Evolutionary conservation across 2,329 filamentous ascomycete species (phyloP), one percentile per base, ranked within the genome.

Genomic region (Sporothrix mexicana): DNA sequence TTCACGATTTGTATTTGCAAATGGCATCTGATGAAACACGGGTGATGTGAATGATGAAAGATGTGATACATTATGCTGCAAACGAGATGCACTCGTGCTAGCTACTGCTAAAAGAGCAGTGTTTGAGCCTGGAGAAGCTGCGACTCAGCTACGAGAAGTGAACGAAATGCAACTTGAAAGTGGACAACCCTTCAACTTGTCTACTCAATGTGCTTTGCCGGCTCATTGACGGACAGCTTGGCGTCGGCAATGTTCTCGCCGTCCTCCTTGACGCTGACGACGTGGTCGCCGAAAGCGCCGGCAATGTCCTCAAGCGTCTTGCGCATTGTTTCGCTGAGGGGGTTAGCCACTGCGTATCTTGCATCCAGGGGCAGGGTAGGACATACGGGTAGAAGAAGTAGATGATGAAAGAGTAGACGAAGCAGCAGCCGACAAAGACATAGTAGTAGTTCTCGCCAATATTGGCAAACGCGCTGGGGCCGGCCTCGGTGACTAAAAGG

Each of bases 381-480:
- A 62, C 57, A 17, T 20, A 62, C 13, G 86, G 87, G 78, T 88
- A 88, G 77, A 84, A 88, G 69, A 88, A 82, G 77, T 86, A 88
- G 0, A 84, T 86, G 30, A 88, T 74, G 1, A 82, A 78, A 0
- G 88, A 77, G 79, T 88, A 89, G 79, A 88, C 84, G 0, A 80
- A 36, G 1, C 84, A 84, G 75, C 86, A 88, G 5, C 76, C 84
- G 1, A 88, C 86, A 74, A 89, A 89, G 20, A 89, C 87, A 74
- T 88, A 89, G 77, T 89, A 89, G 77, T 88, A 89, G 75, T 88
- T 89, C 75, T 89, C 84, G n/a, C 82, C 77, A 70, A 89, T 89
- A 59, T 83, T 87, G 15, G 85, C 85, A 75, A 89, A 88, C 0
- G 87, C 87, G 69, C 82, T 87, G 0, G 87, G 87, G 0, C 86